These are phyloP conservation scores for Rhodotorula graminis DNA, from an alignment of 768 basidiomycete species.

Conservation along the genomic window DNA sequence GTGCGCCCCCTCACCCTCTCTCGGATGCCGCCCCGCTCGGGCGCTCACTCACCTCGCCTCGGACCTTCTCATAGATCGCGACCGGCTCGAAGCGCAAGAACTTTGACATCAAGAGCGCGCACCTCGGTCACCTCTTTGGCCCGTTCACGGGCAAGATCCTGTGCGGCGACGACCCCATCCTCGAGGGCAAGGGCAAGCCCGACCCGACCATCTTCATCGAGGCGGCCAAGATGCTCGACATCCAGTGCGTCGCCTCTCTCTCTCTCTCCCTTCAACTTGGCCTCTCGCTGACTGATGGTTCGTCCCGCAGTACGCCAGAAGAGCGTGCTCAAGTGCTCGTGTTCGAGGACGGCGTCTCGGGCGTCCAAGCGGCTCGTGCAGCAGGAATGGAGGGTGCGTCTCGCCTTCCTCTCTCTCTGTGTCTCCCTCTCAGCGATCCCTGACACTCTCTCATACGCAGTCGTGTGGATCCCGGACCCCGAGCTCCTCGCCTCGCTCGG, in stretches of 20 bases:
- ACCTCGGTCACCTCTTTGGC: conserved; percentile 58
- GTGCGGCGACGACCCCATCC: conserved; percentile 62
- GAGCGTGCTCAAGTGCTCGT: conserved; percentile 62
- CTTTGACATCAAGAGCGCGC: conserved; percentile 62
- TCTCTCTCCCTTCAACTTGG: too few relatives aligned
- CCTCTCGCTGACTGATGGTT: not conserved
- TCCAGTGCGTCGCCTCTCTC: conserved; percentile 43
- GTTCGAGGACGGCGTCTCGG: conserved; percentile 74
- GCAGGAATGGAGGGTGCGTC: conserved; percentile 77
- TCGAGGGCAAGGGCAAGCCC: conserved; percentile 60
- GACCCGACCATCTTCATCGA: conserved; percentile 73
- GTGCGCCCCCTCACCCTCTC: conserved; percentile 45
- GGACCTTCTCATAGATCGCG: conserved; percentile 48
- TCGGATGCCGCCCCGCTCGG: not conserved
- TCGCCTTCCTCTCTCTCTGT: too few relatives aligned
- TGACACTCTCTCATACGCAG: conserved; percentile 47
- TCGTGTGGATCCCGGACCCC: conserved; percentile 78
- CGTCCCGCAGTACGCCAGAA: conserved; percentile 44
- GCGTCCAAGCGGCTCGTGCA: conserved; percentile 71
- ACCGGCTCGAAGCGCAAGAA: conserved; percentile 67
- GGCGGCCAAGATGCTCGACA: conserved; percentile 58
- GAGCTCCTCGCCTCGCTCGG: conserved; percentile 56
- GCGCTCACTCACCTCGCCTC: not conserved
- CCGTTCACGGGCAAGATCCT: conserved; percentile 63
- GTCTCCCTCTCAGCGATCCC: not conserved